Conservation (phyloP, 805 yeast species). For the Metschnikowia orientalis region DNA sequence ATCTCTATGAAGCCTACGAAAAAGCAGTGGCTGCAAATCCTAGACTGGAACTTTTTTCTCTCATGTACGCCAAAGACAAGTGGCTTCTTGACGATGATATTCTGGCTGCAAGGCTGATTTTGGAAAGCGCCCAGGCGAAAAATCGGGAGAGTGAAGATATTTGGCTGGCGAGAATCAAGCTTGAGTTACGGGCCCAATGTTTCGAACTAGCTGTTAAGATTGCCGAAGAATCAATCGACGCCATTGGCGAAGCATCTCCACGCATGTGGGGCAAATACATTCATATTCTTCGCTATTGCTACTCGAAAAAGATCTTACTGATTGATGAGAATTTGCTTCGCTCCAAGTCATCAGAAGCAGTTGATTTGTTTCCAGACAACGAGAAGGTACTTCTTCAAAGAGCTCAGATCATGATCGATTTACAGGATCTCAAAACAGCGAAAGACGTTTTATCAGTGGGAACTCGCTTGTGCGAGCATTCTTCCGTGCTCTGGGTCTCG, state of each 20-base stretch:
- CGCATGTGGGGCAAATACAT: constrained; percentile 62
- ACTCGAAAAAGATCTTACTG: constrained; percentile 16
- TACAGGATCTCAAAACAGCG: constrained; percentile 32
- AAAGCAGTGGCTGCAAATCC: constrained; percentile 51
- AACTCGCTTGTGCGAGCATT: constrained; percentile 42
- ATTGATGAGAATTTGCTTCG: constrained; percentile 15
- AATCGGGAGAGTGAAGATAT: constrained; percentile 49
- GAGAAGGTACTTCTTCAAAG: constrained; percentile 57
- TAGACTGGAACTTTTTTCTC: constrained; percentile 44
- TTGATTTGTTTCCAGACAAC: constrained; percentile 45
- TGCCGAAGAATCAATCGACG: constrained; percentile 18
- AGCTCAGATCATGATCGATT: constrained; percentile 47
- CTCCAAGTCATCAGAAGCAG: constrained; percentile 40
- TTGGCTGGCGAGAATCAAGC: constrained; percentile 69
- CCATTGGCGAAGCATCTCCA: constrained; percentile 27
- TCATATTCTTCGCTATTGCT: constrained; percentile 41
- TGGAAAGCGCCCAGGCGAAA: constrained; percentile 43
- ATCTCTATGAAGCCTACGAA: constrained; percentile 41
- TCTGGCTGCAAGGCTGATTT: constrained; percentile 48
- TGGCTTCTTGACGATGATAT: constrained; percentile 49
- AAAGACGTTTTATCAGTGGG: constrained; percentile 48
- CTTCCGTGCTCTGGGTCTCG: constrained; percentile 50
- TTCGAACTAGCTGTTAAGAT: constrained; percentile 36
- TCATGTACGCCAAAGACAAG: constrained; percentile 71
- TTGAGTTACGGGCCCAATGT: constrained; percentile 46